phyloP scores from a whole-genome alignment of 129 eudicot genomes.

The Flaveria brownii region DNA sequence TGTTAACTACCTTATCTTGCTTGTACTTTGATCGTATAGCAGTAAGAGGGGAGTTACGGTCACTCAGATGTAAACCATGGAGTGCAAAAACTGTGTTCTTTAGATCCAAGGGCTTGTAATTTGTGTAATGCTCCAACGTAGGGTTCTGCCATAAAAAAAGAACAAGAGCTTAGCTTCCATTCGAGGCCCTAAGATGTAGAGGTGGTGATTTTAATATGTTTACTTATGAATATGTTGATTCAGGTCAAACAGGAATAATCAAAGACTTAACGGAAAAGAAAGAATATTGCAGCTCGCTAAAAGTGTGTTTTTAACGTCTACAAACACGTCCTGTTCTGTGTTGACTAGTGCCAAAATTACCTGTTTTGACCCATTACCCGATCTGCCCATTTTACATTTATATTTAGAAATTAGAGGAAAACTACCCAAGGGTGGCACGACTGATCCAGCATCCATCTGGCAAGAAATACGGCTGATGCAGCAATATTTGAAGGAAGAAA shows the following conservation, averaged over 20 bases:
- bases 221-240: neutral
- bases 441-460: conserved; percentile 74
- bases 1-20: conserved; percentile 61
- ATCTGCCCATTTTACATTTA: neutral
- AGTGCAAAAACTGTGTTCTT: conserved; percentile 56
- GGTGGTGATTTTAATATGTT: neutral
- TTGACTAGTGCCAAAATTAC: neutral
- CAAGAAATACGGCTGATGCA: conserved; percentile 80
- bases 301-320: no score
- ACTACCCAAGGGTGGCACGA: conserved; percentile 70
- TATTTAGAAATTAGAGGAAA: conserved; percentile 4
- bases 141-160: conserved; percentile 45
- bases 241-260: neutral
- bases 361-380: neutral
- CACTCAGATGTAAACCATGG: conserved; percentile 47
- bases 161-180: conserved; percentile 17
- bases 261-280: neutral
- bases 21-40: conserved; percentile 68
- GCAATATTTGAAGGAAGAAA: conserved; percentile 68
- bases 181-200: neutral
- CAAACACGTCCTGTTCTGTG: neutral
- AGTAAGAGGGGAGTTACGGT: conserved; percentile 39
- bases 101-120: conserved; percentile 51
- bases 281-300: neutral
- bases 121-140: conserved; percentile 66